These are phyloP conservation scores for Coprinopsis strossmayeri DNA, from an alignment of 768 basidiomycete genomes.

Conservation along the genomic window DNA sequence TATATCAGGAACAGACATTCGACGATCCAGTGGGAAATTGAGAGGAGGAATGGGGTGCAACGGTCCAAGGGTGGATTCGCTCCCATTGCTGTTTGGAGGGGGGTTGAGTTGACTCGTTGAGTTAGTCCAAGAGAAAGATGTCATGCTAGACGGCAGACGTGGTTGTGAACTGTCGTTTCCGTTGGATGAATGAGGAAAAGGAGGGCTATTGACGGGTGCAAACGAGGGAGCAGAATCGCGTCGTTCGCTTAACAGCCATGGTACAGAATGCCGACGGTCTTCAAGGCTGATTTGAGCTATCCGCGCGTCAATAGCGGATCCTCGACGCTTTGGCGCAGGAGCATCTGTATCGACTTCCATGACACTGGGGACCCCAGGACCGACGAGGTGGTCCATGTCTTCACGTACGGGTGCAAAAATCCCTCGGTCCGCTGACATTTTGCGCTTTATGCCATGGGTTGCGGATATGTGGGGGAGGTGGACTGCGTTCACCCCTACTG, in stretches of 20 bases:
- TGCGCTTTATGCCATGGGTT: constrained; percentile 70
- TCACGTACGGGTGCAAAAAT: constrained; percentile 46
- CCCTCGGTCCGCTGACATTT: constrained; percentile 68
- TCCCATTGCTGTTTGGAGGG: constrained; percentile 29
- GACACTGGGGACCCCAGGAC: constrained; percentile 58
- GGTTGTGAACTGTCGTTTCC: constrained; percentile 57
- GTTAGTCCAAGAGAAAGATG: constrained; percentile 68
- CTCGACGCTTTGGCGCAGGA: constrained; percentile 76
- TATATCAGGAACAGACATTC: constrained; percentile 71
- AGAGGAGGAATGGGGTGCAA: constrained; percentile 53
- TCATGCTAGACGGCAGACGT: constrained; percentile 53
- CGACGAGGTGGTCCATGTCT: constrained; percentile 63
- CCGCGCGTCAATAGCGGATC: constrained; percentile 75
- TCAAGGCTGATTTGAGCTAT: constrained; percentile 71
- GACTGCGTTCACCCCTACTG: constrained; percentile 45
- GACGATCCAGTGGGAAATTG: constrained; percentile 55
- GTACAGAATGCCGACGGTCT: constrained; percentile 71
- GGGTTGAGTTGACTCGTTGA: constrained; percentile 27
- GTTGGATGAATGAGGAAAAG: constrained; percentile 52
- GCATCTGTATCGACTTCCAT: constrained; percentile 55
- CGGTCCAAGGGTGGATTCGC: constrained; percentile 35
- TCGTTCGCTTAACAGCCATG: constrained; percentile 61
- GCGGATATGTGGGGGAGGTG: constrained; percentile 29
- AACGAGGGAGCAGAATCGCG: constrained; percentile 71
- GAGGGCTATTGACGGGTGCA: constrained; percentile 50